Conservation (phyloP, 306 rosid genomes). For the Trifolium repens region DNA sequence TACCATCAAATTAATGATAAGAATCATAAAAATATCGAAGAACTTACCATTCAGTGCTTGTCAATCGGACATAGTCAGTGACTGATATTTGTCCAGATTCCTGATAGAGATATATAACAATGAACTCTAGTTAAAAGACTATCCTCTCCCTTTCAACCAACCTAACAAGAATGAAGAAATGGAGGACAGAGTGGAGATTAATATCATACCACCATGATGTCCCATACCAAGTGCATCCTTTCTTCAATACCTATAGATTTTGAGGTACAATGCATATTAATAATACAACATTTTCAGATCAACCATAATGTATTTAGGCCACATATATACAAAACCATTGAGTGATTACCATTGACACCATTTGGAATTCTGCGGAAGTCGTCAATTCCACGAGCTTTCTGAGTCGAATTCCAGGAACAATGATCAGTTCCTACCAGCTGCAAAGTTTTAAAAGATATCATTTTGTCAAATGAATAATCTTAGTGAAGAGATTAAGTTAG, state of each 20-base stretch:
- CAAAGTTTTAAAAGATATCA: constrained; percentile 41
- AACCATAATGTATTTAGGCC: constrained; percentile 29
- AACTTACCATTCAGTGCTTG: constrained; percentile 87
- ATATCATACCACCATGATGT: constrained; percentile 89
- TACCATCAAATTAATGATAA: neutral
- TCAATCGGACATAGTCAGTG: constrained; percentile 78
- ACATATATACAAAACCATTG: constrained; percentile 14
- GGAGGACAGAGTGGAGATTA: constrained; percentile 27
- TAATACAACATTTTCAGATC: constrained; percentile 36
- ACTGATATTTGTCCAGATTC: constrained; percentile 72
- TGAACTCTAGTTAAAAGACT: neutral
- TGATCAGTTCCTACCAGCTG: constrained; percentile 97
- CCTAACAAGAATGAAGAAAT: neutral
- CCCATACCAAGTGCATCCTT: constrained; percentile 95
- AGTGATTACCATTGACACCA: constrained; percentile 82
- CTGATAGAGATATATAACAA: neutral
- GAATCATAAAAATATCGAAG: neutral
- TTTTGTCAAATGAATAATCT: constrained; percentile 17
- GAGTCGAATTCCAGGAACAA: constrained; percentile 80
- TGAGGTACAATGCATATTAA: constrained; percentile 32
- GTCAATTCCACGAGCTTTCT: constrained; percentile 79
- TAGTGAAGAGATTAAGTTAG: neutral
- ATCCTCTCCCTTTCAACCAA: constrained; percentile 27
- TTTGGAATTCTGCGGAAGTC: constrained; percentile 80
- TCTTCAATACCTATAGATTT: constrained; percentile 79